A percentile compares a stretch with the other conserved stretches of the same genome.
Conservation (phyloP, 2,329 filamentous ascomycete species). For the Alternaria sp. region DNA sequence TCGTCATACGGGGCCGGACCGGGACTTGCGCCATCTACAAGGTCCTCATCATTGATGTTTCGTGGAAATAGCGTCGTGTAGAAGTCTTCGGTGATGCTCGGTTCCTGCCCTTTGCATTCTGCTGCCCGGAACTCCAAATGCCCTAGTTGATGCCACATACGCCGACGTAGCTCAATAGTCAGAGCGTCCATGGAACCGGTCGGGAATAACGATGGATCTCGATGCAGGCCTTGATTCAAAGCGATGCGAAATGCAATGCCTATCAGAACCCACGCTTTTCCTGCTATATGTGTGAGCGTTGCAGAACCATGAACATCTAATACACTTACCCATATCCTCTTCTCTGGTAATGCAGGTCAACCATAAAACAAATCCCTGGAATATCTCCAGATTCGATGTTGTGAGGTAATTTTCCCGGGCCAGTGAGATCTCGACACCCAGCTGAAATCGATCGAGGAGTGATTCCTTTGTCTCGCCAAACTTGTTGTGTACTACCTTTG, state of each 20-base stretch:
- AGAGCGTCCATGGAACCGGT: constrained; percentile 45
- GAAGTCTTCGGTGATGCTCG: constrained; percentile 45
- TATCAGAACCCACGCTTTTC: constrained; percentile 48
- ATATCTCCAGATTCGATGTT: constrained; percentile 46
- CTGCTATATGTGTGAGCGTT: constrained; percentile 20
- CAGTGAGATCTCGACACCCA: constrained; percentile 46
- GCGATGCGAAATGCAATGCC: constrained; percentile 48
- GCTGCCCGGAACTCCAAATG: constrained; percentile 48
- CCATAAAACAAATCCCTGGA: constrained; percentile 48
- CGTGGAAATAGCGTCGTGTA: constrained; percentile 48
- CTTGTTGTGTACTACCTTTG: constrained; percentile 36
- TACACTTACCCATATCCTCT: constrained; percentile 46
- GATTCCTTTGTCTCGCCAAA: constrained; percentile 44
- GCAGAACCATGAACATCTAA: background rate
- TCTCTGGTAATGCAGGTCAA: constrained; percentile 48
- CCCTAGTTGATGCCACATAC: constrained; percentile 48
- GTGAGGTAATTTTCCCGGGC: constrained; percentile 48
- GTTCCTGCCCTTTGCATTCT: constrained; percentile 50
- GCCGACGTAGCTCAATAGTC: constrained; percentile 46
- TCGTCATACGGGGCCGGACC: constrained; percentile 41
- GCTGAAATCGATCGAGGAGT: constrained; percentile 40
- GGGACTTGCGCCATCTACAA: constrained; percentile 45
- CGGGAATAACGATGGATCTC: constrained; percentile 48
- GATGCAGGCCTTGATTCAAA: constrained; percentile 47
- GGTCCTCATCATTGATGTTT: constrained; percentile 49